A percentile compares a stretch with the other conserved stretches of the same genome.
Conservation (phyloP, 2,329 filamentous ascomycete genomes). For the Cordyceps militaris region DNA sequence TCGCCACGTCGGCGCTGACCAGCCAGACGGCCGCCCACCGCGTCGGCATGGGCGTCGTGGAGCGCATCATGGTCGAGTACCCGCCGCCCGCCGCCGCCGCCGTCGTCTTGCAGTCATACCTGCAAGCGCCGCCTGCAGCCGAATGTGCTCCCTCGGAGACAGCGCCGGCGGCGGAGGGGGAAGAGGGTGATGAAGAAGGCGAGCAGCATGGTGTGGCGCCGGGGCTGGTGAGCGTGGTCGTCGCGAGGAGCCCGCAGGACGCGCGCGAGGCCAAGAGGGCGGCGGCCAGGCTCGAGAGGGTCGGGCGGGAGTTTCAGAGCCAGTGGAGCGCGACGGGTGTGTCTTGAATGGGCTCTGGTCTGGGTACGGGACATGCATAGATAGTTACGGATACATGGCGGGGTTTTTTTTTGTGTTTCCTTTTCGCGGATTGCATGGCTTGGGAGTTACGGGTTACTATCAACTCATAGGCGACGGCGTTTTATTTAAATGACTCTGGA, state of each 20-base stretch:
- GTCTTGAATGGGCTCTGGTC: not conserved
- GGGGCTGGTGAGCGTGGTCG: constrained; percentile 47
- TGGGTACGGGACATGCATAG: too few species aligned
- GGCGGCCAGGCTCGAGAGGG: constrained; percentile 44
- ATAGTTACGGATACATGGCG: not conserved
- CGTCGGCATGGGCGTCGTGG: constrained; percentile 45
- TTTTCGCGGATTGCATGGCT: not conserved
- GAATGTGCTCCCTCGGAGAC: not conserved
- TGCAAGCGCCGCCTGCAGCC: constrained; percentile 27
- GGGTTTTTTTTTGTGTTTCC: not conserved
- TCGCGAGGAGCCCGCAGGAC: constrained; percentile 42
- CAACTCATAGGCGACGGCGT: not conserved
- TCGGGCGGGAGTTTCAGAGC: constrained; percentile 48
- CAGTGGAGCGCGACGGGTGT: constrained; percentile 36
- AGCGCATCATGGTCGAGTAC: constrained; percentile 54
- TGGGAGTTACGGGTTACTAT: not conserved
- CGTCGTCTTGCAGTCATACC: constrained; percentile 39
- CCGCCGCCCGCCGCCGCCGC: constrained; percentile 28
- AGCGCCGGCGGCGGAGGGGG: constrained; percentile 12
- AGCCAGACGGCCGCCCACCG: constrained; percentile 46
- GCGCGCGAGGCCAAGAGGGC: constrained; percentile 45
- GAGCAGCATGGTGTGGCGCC: constrained; percentile 29
- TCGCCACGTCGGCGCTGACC: constrained; percentile 46
- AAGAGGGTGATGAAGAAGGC: not conserved
- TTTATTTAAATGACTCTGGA: not conserved